Evolutionary conservation across 192 early-diverging fungal genomes (phyloP), one percentile per base, ranked within the genome.

Genomic region (Phlyctochytrium planicorne): DNA sequence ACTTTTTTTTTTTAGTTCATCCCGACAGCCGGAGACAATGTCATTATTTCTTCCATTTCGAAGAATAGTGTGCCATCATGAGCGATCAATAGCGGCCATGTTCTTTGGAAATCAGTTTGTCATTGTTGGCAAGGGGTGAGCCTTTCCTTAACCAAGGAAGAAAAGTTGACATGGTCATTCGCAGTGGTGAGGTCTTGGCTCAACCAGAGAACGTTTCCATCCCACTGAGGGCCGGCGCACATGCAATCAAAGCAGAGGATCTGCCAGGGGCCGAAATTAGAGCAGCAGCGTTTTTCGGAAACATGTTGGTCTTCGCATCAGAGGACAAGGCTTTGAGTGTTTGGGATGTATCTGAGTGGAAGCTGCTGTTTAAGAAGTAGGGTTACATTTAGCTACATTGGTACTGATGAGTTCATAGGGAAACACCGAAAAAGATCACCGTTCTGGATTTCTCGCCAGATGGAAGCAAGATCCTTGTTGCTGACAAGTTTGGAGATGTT

Each of bases 401-500:
- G 40, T n/a, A 50, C n/a, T n/a, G n/a, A n/a, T n/a, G n/a, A n/a
- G n/a, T n/a, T n/a, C n/a, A 25, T 27, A 64, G 74, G 35, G 40
- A 52, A 12, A 37, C 73, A 27, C 63, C 82, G 34, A 96, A 96
- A 67, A 90, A 93, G 37, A 80, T 83, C n/a, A 93, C 89, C 66
- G 81, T 86, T 1, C 63, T 97, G 12, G 66, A 71, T 24, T 96
- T 94, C 68, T 85, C 86, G 50, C 80, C 79, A 0, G 73, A 86
- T 40, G 88, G 85, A 17, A 78, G 71, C 14, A 36, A 82, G 52
- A 69, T 98, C 53, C 35, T 96, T 12, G 84, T 87, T 0, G 94
- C 89, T 10, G 97, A 99, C 77, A 97, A 97, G 76, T 96, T 94
- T 82, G 97, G 97, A 3, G 97, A 99, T 82, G 88, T 93, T 24